Evolutionary conservation across 495 filamentous ascomycete genomes (phyloP).

Genomic region (Amphirosellinia nigrospora): DNA sequence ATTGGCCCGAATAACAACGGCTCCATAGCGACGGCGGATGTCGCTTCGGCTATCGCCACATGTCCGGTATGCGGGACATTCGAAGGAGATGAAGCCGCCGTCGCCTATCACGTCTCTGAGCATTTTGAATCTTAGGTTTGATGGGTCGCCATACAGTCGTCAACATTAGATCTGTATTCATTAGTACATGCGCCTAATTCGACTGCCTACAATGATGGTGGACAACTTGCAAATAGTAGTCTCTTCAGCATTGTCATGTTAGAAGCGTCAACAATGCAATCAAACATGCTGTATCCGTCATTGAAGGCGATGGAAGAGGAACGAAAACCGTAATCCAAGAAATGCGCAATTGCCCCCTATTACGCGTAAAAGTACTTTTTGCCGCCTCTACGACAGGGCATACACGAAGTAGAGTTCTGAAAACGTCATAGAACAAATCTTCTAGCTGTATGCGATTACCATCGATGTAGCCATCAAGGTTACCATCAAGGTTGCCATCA

Average conservation of each 20-base stretch:
- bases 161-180: not conserved
- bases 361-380: not conserved
- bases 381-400: not conserved
- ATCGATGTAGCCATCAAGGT: constrained; percentile 38
- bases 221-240: not conserved
- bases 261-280: not conserved
- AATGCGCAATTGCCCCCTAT: not conserved
- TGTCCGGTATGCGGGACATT: constrained; percentile 68
- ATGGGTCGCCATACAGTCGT: not conserved
- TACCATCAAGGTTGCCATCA: constrained; percentile 14
- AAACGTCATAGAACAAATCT: not conserved
- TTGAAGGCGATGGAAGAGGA: not conserved
- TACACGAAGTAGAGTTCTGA: not conserved
- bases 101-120: constrained; percentile 62
- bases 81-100: constrained; percentile 63
- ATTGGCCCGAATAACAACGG: constrained; percentile 14
- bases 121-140: constrained; percentile 52
- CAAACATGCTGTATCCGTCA: not conserved
- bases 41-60: constrained; percentile 36
- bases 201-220: not conserved
- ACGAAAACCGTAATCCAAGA: not conserved
- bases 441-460: not conserved
- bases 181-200: not conserved
- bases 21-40: constrained; percentile 19
- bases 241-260: not conserved